Evolutionary conservation across 129 eudicot species (phyloP).

Genomic region (Arctium lappa): DNA sequence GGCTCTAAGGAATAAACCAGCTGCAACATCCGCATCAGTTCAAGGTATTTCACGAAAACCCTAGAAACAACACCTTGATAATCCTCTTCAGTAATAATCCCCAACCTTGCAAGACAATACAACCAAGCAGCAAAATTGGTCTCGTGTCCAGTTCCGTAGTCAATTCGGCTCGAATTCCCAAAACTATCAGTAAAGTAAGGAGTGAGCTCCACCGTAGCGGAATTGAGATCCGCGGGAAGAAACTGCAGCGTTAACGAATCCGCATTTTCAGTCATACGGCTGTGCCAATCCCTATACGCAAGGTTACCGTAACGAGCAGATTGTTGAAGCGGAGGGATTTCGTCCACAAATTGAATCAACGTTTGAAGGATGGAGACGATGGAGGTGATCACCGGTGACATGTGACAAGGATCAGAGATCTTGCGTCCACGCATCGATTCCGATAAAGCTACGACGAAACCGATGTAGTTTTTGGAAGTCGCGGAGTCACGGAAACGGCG

Average conservation of each 20-base stretch:
- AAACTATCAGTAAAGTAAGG: conserved; percentile 89
- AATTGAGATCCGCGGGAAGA: conserved; percentile 39
- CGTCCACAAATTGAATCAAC: conserved; percentile 48
- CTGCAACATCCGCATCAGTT: conserved; percentile 83
- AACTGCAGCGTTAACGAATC: conserved; percentile 46
- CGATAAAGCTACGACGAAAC: conserved; percentile 72
- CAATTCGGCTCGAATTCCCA: conserved; percentile 77
- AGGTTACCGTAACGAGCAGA: conserved; percentile 76
- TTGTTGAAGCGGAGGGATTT: conserved; percentile 67
- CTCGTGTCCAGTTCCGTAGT: conserved; percentile 96
- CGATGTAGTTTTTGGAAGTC: conserved; percentile 55
- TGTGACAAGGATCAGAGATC: conserved; percentile 74
- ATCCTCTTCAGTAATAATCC: conserved; percentile 70
- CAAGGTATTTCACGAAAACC: conserved; percentile 81
- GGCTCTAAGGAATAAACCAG: conserved; percentile 72
- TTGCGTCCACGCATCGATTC: conserved; percentile 60
- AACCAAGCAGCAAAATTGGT: conserved; percentile 95
- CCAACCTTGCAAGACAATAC: conserved; percentile 68
- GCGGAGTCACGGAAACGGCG: conserved; percentile 50
- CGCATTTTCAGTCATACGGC: conserved; percentile 47
- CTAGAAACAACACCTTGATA: conserved; percentile 72
- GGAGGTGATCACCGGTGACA: conserved; percentile 34
- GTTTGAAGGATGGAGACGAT: conserved; percentile 48
- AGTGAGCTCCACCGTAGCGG: conserved; percentile 57
- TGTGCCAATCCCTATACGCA: conserved; percentile 75